Base-by-base conservation (phyloP, 1,284 basidiomycete species). In the Neotropicomus parvogracilis region DNA sequence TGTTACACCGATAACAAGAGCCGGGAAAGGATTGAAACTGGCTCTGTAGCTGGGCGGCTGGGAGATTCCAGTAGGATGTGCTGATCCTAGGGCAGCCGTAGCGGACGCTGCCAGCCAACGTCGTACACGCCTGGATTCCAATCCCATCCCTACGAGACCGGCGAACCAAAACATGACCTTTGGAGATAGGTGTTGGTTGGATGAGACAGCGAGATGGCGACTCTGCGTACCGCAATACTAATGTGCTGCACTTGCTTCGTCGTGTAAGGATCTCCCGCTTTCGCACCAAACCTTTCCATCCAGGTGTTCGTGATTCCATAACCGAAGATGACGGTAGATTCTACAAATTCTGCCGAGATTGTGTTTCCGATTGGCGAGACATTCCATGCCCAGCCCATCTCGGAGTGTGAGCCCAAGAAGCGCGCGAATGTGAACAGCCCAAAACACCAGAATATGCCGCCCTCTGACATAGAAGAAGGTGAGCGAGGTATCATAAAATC, bases 341-440 rank as follows among this genome's bases (percentile, higher is more conserved):
- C 95, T 55, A 92, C 78, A 57, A 92, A 89, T 69, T 98, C 95
- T 6, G 89, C 94, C 2, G 85, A 83, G 10, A 81, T 75, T 40
- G 74, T 70, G 49, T 68, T 69, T 7, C 71, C 70, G 8, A 63
- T 63, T 1, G 81, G 82, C 0, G 80, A 70, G 31, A 77, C 72
- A 67, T 98, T 97, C 95, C 95, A 98, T 7, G 95, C 91, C 95
- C 95, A 98, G 2, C 95, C 95, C 33, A 85, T 70, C 50, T 92
- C 85, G 11, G 91, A 81, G 65, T 88, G 95, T 0, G 91, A 83
- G 19, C 95, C 95, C 44, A 97, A 80, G 72, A 92, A 98, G 19
- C 95, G 88, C 21, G 81, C 88, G 65, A 97, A 98, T 0, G 89
- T 85, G 48, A 92, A 70, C 6, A 98, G 70, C 12, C 95, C 95